A percentile compares a stretch with the other conserved stretches of the same genome.
Evolutionary conservation across 371 early-diverging fungal species (phyloP).

Genomic region (Rhizomucor miehei): DNA sequence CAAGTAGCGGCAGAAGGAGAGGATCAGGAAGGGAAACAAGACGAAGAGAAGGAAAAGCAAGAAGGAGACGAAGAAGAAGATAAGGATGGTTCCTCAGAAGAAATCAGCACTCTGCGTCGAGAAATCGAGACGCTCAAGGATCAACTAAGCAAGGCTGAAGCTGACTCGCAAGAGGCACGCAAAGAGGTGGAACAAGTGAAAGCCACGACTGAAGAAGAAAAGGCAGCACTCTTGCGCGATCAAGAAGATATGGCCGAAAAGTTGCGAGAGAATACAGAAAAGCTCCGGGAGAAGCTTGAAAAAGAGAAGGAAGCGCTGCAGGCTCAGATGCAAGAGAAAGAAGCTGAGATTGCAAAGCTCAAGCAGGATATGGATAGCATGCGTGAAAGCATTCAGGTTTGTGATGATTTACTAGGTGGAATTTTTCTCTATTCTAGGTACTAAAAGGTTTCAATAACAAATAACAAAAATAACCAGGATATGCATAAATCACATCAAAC

Average conservation of each 20-base stretch:
- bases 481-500: constrained; percentile 28
- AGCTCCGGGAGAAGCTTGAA: constrained; percentile 22
- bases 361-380: constrained; percentile 22
- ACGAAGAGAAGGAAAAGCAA: not conserved
- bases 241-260: constrained; percentile 11
- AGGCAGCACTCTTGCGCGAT: constrained; percentile 7
- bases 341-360: constrained; percentile 18
- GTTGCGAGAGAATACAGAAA: constrained; percentile 16
- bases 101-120: not conserved
- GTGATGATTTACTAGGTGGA: too few relatives aligned
- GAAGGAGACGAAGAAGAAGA: not conserved
- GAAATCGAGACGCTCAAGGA: constrained; percentile 5
- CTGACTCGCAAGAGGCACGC: constrained; percentile 5
- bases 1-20: not conserved
- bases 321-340: constrained; percentile 15
- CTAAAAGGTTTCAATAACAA: too few relatives aligned
- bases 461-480: too few relatives aligned
- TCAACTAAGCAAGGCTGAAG: constrained; percentile 4
- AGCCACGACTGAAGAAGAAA: constrained; percentile 14
- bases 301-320: constrained; percentile 18
- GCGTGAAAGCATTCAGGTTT: constrained; percentile 20
- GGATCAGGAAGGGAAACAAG: not conserved
- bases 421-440: too few relatives aligned
- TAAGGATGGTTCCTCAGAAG: not conserved
- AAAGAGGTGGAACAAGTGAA: not conserved